Evolutionary conservation across 306 rosid species (phyloP), one percentile per base, ranked within the genome.

Genomic region (Lathyrus tuberosus): DNA sequence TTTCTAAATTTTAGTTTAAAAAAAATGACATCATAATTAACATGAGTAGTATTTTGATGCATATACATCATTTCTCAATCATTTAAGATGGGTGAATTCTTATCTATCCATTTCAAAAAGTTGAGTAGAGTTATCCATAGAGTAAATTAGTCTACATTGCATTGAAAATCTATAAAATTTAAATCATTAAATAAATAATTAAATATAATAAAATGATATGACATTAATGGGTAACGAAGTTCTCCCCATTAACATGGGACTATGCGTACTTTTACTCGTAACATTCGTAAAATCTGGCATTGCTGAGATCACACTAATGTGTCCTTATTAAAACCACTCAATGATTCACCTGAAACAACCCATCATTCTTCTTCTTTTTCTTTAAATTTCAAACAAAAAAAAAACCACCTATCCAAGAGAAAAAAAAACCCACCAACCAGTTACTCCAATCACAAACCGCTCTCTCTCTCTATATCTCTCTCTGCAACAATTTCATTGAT

Each of bases 261-360:
- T 6, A 33, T 33, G 6, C 38, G 10, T 47, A 47, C 20, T 47
- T 5, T 15, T 12, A 47, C 11, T 15, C 8, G 46, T 38, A 37
- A 20, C 53, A 41, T 48, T 58, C 4, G 35, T 20, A 76, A 20
- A 66, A 78, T 62, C 77, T 20, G 73, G 48, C 77, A 60, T 78
- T 75, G 60, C 41, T 47, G 41, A 54, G 48, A 53, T 38, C 51
- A 42, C 7, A 11, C 17, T 62, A 11, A 67, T 70, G 73, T 80
- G 77, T 63, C 77, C 77, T 80, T 73, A 18, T 56, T 75, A 76
- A 78, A 76, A 76, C 87, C 86, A 80, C 81, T 24, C 61, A 54
- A 54, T 52, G 71, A 79, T 81, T 85, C 81, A 63, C 77, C 68
- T 64, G 24, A 70, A 64, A 22, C 57, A 64, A 77, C 72, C 33